Evolutionary conservation across 2,329 filamentous ascomycete species (phyloP).

Genomic region (Diaporthe sp.): DNA sequence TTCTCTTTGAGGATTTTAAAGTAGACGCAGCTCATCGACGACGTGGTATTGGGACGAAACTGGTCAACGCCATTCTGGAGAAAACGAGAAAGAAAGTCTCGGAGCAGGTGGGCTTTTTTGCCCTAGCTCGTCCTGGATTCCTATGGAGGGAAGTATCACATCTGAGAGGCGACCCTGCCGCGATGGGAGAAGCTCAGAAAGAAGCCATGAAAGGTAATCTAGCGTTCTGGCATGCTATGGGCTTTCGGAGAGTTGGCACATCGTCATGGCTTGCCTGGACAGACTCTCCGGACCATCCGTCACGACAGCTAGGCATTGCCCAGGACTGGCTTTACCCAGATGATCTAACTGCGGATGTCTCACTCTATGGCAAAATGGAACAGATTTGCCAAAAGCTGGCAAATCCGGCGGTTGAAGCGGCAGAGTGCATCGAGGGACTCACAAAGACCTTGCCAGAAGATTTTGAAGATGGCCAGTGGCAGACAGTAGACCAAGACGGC

Average conservation of each 20-base stretch:
- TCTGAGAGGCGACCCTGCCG: background rate
- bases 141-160: background rate
- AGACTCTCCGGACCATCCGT: slow-evolving; percentile 28
- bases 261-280: slow-evolving; percentile 51
- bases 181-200: background rate
- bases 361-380: background rate
- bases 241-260: slow-evolving; percentile 52
- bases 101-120: slow-evolving; percentile 41
- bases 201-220: slow-evolving; percentile 39
- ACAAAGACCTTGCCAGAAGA: background rate
- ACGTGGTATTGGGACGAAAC: slow-evolving; percentile 50
- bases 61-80: slow-evolving; percentile 50
- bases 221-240: slow-evolving; percentile 48
- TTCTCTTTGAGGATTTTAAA: slow-evolving; percentile 45
- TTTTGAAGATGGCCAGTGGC: background rate
- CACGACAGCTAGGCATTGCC: slow-evolving; percentile 9
- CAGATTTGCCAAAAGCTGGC: background rate
- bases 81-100: slow-evolving; percentile 42
- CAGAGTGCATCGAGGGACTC: background rate
- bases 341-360: background rate
- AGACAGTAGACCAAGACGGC: background rate
- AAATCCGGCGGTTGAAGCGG: background rate
- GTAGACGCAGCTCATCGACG: slow-evolving; percentile 41
- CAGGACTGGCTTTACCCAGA: background rate
- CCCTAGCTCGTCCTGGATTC: slow-evolving; percentile 43